These are phyloP conservation scores for Rasamsonia emersonii DNA, from an alignment of 2,329 filamentous ascomycete species.

Conservation along the genomic window DNA sequence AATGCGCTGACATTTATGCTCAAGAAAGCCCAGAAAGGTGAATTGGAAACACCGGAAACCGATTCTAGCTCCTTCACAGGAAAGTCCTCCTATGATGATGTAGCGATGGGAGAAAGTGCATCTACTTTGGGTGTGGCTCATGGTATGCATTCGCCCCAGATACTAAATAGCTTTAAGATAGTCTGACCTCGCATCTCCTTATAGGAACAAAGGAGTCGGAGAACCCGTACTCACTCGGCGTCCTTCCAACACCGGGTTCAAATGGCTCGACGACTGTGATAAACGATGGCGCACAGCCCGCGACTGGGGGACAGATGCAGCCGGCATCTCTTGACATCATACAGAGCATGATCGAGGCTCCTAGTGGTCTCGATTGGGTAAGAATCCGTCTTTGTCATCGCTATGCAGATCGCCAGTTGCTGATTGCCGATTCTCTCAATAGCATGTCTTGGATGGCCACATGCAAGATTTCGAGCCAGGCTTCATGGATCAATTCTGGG, in stretches of 20 bases:
- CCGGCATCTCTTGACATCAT: slow-evolving; percentile 19
- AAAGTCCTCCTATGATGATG: slow-evolving; percentile 1
- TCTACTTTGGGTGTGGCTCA: slow-evolving; percentile 1
- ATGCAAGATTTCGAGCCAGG: slow-evolving; percentile 10
- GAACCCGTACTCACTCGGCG: neutral
- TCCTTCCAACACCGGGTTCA: neutral
- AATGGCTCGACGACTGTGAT: neutral
- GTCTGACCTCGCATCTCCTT: neutral
- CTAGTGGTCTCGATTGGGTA: slow-evolving; percentile 27
- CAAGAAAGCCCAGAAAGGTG: slow-evolving; percentile 8
- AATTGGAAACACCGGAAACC: neutral
- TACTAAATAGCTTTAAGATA: neutral
- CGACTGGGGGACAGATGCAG: too few relatives aligned
- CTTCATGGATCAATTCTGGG: slow-evolving; percentile 5
- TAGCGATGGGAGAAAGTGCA: slow-evolving; percentile 6
- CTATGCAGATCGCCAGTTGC: slow-evolving; percentile 3
- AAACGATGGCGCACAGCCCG: slow-evolving; percentile 4
- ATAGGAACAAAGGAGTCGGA: too few relatives aligned
- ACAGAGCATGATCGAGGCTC: slow-evolving; percentile 25
- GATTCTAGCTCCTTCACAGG: neutral
- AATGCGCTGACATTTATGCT: slow-evolving; percentile 9
- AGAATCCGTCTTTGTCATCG: slow-evolving; percentile 3
- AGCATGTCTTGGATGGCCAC: slow-evolving; percentile 18
- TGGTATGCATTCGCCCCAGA: neutral
- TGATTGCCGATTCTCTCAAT: slow-evolving; percentile 5